These are phyloP conservation scores for Phytophthora vignae DNA, from an alignment of 352 stramenopile genomes.

Conservation along the genomic window DNA sequence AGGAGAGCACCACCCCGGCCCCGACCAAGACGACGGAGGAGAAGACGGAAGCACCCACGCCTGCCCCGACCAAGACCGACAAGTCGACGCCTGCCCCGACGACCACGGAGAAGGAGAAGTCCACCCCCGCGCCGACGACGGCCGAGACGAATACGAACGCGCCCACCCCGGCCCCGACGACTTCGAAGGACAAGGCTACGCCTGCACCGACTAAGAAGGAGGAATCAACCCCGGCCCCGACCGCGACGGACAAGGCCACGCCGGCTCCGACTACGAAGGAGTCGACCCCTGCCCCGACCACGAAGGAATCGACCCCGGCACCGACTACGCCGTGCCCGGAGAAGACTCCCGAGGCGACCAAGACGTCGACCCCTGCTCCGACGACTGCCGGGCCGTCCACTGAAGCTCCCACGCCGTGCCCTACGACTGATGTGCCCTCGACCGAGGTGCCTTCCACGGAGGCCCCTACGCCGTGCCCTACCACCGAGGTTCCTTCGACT, in stretches of 20 bases:
- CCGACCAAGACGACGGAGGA: constrained; percentile 29
- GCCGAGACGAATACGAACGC: constrained; percentile 16
- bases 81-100: constrained; percentile 29
- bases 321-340: constrained; percentile 22
- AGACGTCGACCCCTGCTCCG: neutral
- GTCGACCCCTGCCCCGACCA: constrained; percentile 25
- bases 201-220: neutral
- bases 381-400: constrained; percentile 2
- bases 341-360: neutral
- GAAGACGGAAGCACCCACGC: constrained; percentile 9
- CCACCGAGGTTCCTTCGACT: constrained; percentile 9
- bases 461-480: constrained; percentile 17
- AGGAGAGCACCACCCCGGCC: constrained; percentile 30
- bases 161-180: constrained; percentile 26
- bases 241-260: constrained; percentile 3
- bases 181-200: neutral
- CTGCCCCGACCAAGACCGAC: constrained; percentile 20
- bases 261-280: constrained; percentile 23
- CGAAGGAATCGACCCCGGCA: constrained; percentile 1
- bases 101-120: neutral
- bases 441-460: constrained; percentile 6
- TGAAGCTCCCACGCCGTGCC: constrained; percentile 16
- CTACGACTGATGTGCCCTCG: constrained; percentile 5
- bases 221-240: neutral
- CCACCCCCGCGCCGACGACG: constrained; percentile 13